Evolutionary conservation across 345 rosid genomes (phyloP).

Genomic region (Xanthoceras sorbifolium): DNA sequence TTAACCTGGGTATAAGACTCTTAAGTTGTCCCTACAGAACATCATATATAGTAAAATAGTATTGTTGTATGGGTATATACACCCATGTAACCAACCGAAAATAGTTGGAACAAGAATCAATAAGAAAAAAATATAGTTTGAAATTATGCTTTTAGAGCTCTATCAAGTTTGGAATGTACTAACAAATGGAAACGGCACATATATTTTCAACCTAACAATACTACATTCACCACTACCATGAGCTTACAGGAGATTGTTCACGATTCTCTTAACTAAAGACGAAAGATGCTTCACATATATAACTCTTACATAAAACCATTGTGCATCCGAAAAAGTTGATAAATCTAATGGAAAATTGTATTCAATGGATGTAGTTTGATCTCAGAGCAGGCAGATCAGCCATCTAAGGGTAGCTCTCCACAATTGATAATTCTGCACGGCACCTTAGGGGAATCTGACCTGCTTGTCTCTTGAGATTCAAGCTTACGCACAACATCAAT

Average conservation of each 20-base stretch:
- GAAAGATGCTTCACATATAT: background rate
- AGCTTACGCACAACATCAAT: conserved; percentile 69
- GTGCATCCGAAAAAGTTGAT: background rate
- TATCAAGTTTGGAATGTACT: background rate
- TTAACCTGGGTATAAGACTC: conserved; percentile 3
- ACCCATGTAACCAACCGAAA: background rate
- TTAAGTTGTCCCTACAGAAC: background rate
- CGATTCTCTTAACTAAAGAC: conserved; percentile 16
- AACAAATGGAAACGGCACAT: background rate
- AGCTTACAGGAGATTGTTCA: conserved; percentile 1
- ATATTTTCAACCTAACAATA: conserved; percentile 1
- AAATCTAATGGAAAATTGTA: background rate
- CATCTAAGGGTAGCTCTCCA: conserved; percentile 78
- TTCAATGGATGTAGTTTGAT: background rate
- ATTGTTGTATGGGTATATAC: background rate
- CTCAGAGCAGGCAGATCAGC: conserved; percentile 34
- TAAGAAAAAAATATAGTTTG: background rate
- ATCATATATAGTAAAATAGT: background rate
- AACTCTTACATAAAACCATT: background rate
- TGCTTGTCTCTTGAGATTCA: conserved; percentile 77
- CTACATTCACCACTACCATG: conserved; percentile 4
- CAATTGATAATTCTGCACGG: conserved; percentile 77
- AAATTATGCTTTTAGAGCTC: background rate
- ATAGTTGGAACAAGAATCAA: background rate
- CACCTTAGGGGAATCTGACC: conserved; percentile 58